These are phyloP conservation scores for sunflower (Helianthus annuus) DNA, from an alignment of 129 eudicot genomes.

Conservation along the genomic window HanXRQr2.0-SUNRISE NC_035434.2:22413105-22413604, in stretches of 20 bases:
- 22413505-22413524: slow-evolving; percentile 91
- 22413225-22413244: not conserved
- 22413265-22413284: not conserved
- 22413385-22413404: not conserved
- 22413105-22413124: too few relatives aligned
- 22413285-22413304: not conserved
- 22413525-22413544: slow-evolving; percentile 89
- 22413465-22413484: slow-evolving; percentile 89
- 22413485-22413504: slow-evolving; percentile 99
- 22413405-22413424: not conserved
- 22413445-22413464: not conserved
- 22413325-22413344: too few relatives aligned
- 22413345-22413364: not conserved
- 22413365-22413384: not conserved
- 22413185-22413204: too few relatives aligned
- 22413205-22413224: too few relatives aligned
- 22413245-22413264: not conserved
- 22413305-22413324: not conserved
- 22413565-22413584: slow-evolving; percentile 91
- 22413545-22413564: slow-evolving; percentile 94
- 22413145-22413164: too few relatives aligned
- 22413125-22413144: too few relatives aligned
- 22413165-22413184: too few relatives aligned
- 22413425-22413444: not conserved
- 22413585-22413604: slow-evolving; percentile 86